Evolutionary conservation across 2,329 filamentous ascomycete species (phyloP).

Genomic region (Hymenoscyphus albidus): DNA sequence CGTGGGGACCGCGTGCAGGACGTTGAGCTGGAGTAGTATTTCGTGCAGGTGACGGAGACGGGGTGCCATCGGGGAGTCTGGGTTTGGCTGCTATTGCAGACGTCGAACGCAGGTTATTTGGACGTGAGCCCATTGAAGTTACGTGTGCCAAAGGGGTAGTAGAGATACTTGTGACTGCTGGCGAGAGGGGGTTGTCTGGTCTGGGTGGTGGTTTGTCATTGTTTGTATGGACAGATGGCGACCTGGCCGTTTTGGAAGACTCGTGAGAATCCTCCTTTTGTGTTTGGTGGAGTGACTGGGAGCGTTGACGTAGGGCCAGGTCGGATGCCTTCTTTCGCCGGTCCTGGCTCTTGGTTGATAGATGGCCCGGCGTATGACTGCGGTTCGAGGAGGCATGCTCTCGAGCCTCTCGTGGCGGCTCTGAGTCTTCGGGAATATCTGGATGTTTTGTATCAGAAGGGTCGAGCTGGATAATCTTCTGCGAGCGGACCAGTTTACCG

Average conservation of each 20-base stretch:
- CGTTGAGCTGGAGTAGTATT: conserved; percentile 24
- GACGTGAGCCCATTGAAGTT: conserved; percentile 30
- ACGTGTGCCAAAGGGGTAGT: conserved; percentile 19
- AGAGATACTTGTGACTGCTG: conserved; percentile 16
- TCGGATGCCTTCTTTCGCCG: conserved; percentile 32
- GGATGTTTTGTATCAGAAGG: conserved; percentile 36
- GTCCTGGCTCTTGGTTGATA: conserved; percentile 52
- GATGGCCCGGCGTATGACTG: conserved; percentile 60
- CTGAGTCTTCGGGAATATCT: conserved; percentile 38
- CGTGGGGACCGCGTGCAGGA: conserved; percentile 38
- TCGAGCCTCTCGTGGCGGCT: conserved; percentile 31
- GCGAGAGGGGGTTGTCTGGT: conserved; percentile 23
- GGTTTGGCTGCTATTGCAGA: conserved; percentile 34
- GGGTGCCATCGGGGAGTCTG: conserved; percentile 12
- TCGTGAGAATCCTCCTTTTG: conserved; percentile 18
- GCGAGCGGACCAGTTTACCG: conserved; percentile 47
- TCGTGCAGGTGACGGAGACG: conserved; percentile 26
- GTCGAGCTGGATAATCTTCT: conserved; percentile 46
- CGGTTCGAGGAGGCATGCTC: conserved; percentile 42
- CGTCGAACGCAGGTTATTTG: conserved; percentile 48
- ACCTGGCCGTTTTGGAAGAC: conserved; percentile 23
- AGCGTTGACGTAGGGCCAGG: conserved; percentile 32
- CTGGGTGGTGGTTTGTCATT: conserved; percentile 16
- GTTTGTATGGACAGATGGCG: conserved; percentile 19
- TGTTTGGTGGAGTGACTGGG: conserved; percentile 35